Percentiles rank a stretch among this genome's conserved stretches.
These are phyloP conservation scores for Senecio squalidus DNA, from an alignment of 140 eudicot species.

Conservation along the genomic window DNA sequence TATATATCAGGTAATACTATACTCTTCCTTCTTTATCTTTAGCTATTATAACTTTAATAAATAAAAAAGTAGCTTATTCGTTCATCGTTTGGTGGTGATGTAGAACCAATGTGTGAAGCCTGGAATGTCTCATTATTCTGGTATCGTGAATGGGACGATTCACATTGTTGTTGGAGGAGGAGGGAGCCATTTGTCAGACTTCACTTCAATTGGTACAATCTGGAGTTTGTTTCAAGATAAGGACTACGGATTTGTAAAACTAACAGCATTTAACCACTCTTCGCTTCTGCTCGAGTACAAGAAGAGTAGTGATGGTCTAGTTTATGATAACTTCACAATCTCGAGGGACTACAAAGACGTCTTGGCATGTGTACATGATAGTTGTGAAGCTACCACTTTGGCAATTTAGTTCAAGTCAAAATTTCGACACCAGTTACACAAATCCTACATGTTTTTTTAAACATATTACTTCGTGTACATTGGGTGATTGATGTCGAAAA, in stretches of 20 bases:
- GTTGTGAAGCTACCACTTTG: slow-evolving; percentile 29
- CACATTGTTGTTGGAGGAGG: slow-evolving; percentile 36
- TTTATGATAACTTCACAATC: slow-evolving; percentile 27
- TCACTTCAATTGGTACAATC: slow-evolving; percentile 7
- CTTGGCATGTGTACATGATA: slow-evolving; percentile 33
- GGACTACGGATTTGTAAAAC: slow-evolving; percentile 29
- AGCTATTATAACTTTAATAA: neutral
- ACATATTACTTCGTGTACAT: neutral
- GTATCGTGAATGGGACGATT: slow-evolving; percentile 28
- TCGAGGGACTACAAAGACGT: slow-evolving; percentile 33
- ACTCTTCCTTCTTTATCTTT: neutral
- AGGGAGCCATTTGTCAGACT: slow-evolving; percentile 23
- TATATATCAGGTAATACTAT: slow-evolving; percentile 37
- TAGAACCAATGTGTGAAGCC: slow-evolving; percentile 27
- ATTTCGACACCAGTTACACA: neutral
- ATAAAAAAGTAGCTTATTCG: neutral
- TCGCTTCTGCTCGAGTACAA: slow-evolving; percentile 31
- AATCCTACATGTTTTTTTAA: neutral
- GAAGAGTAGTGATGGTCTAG: slow-evolving; percentile 26
- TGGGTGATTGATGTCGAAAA: neutral
- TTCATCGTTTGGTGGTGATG: neutral
- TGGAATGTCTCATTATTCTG: slow-evolving; percentile 17
- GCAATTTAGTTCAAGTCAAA: slow-evolving; percentile 25
- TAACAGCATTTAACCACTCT: slow-evolving; percentile 33
- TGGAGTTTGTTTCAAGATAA: slow-evolving; percentile 29